These are phyloP conservation scores for Lizonia empirigonia DNA, from an alignment of 2,329 filamentous ascomycete genomes.

Conservation along the genomic window DNA sequence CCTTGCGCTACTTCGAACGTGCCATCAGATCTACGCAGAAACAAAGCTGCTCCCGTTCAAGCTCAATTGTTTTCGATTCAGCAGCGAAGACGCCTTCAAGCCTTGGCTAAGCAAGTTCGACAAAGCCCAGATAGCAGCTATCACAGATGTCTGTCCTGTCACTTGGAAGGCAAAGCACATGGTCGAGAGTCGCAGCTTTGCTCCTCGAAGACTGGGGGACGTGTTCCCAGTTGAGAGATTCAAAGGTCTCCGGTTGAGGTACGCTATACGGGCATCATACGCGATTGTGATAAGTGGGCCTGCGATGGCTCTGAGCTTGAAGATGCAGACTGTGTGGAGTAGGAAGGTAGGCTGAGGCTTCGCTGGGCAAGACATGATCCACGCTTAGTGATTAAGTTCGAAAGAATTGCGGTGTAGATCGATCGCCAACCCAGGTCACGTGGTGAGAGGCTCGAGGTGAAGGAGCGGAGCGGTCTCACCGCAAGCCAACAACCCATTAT, in stretches of 20 bases:
- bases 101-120: conserved; percentile 9
- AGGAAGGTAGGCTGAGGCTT: conserved; percentile 9
- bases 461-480: too few relatives aligned
- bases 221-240: conserved; percentile 7
- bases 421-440: too few relatives aligned
- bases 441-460: too few relatives aligned
- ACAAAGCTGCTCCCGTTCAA: background rate
- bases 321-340: conserved; percentile 3
- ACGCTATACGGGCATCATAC: background rate
- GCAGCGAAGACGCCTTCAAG: conserved; percentile 5
- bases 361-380: background rate
- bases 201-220: conserved; percentile 6
- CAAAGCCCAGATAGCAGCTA: background rate
- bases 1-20: conserved; percentile 8
- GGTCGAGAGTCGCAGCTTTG: conserved; percentile 10
- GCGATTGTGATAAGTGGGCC: conserved; percentile 6
- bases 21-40: conserved; percentile 16
- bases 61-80: conserved; percentile 10
- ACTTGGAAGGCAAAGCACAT: conserved; percentile 15
- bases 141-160: background rate
- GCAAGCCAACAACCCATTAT: too few relatives aligned
- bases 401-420: conserved; percentile 5
- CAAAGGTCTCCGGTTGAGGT: conserved; percentile 7
- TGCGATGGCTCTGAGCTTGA: conserved; percentile 6
- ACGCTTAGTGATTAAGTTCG: background rate